A percentile compares a stretch with the other conserved stretches of the same genome.
phyloP scores from a whole-genome alignment of 2,329 filamentous ascomycete genomes.

The Cryphonectria carpinicola region DNA sequence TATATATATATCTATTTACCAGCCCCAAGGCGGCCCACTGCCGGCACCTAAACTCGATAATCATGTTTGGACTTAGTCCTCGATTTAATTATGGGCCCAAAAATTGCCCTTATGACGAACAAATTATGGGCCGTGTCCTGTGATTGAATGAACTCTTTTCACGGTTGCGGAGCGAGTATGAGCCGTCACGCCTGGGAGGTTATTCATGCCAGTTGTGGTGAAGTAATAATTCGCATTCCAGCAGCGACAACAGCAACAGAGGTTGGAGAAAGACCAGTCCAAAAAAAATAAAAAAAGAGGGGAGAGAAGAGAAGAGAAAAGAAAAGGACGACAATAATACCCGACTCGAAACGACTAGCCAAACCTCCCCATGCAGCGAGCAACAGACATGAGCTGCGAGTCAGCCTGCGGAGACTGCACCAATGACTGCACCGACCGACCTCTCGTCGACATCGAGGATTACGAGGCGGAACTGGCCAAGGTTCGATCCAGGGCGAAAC shows the following conservation, averaged over 20 bases:
- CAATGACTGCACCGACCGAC: constrained; percentile 18
- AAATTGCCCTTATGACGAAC: not conserved
- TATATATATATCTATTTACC: not conserved
- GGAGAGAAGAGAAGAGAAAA: not conserved
- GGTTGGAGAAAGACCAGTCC: not conserved
- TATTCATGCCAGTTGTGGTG: not conserved
- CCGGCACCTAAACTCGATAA: not conserved
- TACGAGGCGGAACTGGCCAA: constrained; percentile 33
- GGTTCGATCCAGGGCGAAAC: constrained; percentile 31
- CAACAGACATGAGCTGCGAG: constrained; percentile 23
- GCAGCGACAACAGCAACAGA: not conserved
- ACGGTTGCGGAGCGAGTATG: not conserved
- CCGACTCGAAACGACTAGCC: not conserved
- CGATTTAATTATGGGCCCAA: constrained; percentile 2
- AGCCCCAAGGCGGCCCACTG: not conserved
- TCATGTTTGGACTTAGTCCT: not conserved
- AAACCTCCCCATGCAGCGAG: not conserved
- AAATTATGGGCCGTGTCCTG: not conserved
- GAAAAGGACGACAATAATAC: not conserved
- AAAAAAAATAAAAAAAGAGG: not conserved
- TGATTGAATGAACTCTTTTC: not conserved
- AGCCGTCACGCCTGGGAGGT: not conserved
- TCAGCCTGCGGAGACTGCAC: constrained; percentile 22
- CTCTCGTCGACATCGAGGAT: constrained; percentile 34
- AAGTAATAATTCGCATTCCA: not conserved